Conservation (phyloP, 805 yeast genomes). For the Metschnikowia anglica region DNA sequence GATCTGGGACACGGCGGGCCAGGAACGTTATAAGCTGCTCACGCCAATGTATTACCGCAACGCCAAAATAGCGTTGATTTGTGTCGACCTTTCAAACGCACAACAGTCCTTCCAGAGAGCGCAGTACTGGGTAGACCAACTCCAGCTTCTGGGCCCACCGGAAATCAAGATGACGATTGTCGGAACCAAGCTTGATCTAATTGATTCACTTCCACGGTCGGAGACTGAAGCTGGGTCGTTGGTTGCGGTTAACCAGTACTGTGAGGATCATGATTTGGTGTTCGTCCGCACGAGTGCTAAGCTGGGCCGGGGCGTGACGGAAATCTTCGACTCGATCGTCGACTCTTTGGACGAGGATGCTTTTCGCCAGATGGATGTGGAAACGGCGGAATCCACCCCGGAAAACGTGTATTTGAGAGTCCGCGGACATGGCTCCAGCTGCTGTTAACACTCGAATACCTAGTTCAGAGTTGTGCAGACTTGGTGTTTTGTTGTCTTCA, state of each 20-base stretch:
- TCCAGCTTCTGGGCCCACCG: slow-evolving; percentile 31
- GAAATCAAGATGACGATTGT: slow-evolving; percentile 49
- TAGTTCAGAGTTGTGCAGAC: no score
- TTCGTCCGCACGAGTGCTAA: slow-evolving; percentile 63
- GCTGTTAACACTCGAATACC: slow-evolving; percentile 4
- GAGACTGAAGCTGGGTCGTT: slow-evolving; percentile 7
- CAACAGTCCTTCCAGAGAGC: slow-evolving; percentile 61
- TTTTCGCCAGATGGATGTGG: slow-evolving; percentile 24
- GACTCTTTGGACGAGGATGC: slow-evolving; percentile 32
- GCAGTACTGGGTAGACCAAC: slow-evolving; percentile 86
- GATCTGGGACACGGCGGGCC: slow-evolving; percentile 97
- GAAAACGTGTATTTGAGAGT: slow-evolving; percentile 9
- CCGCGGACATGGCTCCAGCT: neutral
- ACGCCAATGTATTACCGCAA: slow-evolving; percentile 49
- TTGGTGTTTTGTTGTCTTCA: no score
- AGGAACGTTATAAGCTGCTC: slow-evolving; percentile 44
- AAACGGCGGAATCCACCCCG: neutral
- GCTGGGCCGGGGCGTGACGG: slow-evolving; percentile 58
- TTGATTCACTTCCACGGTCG: no score
- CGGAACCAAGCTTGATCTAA: slow-evolving; percentile 81
- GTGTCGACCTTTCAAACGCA: slow-evolving; percentile 70
- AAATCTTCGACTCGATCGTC: slow-evolving; percentile 33
- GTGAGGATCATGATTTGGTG: slow-evolving; percentile 20
- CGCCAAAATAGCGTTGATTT: slow-evolving; percentile 67
- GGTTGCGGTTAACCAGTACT: slow-evolving; percentile 18